phyloP scores from a whole-genome alignment of 257 asterid species.

The Echium plantagineum region DNA sequence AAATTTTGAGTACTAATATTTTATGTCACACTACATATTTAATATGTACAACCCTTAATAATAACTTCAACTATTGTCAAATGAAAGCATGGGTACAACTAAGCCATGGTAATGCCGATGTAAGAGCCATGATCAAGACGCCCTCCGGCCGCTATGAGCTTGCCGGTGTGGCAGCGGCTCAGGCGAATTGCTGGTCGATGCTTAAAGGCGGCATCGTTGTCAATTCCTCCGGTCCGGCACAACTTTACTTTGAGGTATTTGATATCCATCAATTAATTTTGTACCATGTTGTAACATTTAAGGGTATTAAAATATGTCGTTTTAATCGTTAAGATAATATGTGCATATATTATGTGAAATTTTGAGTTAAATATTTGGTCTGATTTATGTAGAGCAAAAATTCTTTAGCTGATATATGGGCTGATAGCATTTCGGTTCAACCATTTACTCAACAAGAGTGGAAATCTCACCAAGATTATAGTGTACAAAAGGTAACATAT shows the following conservation, averaged over 20 bases:
- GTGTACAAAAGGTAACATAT: constrained; percentile 32
- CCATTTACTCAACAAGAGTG: constrained; percentile 47
- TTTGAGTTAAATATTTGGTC: neutral
- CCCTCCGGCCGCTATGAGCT: constrained; percentile 10
- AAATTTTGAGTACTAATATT: too few species aligned
- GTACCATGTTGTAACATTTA: too few species aligned
- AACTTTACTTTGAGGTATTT: constrained; percentile 35
- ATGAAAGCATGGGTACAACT: constrained; percentile 57
- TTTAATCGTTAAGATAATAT: too few species aligned
- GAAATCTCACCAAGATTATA: constrained; percentile 40
- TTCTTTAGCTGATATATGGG: constrained; percentile 34
- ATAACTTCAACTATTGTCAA: too few species aligned
- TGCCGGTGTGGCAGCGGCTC: constrained; percentile 40
- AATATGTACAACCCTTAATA: too few species aligned
- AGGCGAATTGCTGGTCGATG: constrained; percentile 16
- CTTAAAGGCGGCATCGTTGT: constrained; percentile 34
- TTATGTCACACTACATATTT: too few species aligned
- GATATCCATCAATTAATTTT: neutral
- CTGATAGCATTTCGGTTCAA: constrained; percentile 52
- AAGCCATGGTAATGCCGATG: constrained; percentile 30
- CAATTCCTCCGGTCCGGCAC: constrained; percentile 26
- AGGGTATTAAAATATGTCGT: too few species aligned
- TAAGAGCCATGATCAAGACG: constrained; percentile 34
- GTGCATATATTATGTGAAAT: neutral
- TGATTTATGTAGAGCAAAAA: constrained; percentile 23